A percentile compares a stretch with the other conserved stretches of the same genome.
These are phyloP conservation scores for Pichia norvegensis DNA, from an alignment of 1,139 yeast genomes.

Conservation along the genomic window DNA sequence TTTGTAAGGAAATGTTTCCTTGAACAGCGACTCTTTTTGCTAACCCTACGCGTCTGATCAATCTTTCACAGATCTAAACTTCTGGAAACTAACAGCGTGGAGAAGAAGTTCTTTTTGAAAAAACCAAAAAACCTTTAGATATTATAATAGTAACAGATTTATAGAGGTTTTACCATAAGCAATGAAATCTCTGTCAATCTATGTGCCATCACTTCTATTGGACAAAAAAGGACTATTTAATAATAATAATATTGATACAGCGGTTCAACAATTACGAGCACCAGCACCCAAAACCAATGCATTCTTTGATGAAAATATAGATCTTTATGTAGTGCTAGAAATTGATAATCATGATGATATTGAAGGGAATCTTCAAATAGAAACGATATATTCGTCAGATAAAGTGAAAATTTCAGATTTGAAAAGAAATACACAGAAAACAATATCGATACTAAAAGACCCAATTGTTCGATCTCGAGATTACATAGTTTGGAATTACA, in stretches of 20 bases:
- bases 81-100: too few species aligned
- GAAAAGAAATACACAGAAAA: neutral
- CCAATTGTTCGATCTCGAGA: conserved; percentile 4
- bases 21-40: too few species aligned
- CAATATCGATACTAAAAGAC: neutral
- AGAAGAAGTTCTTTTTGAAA: too few species aligned
- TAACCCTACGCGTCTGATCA: too few species aligned
- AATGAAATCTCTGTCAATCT: neutral
- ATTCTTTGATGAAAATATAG: conserved; percentile 21
- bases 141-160: too few species aligned
- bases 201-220: neutral
- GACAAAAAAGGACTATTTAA: neutral
- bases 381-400: conserved; percentile 8
- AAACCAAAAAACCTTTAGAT: too few species aligned
- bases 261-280: neutral
- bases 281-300: conserved; percentile 9
- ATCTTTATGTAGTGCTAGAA: conserved; percentile 12
- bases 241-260: neutral
- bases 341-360: neutral
- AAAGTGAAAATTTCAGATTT: neutral
- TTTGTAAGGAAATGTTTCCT: too few species aligned
- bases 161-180: too few species aligned
- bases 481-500: conserved; percentile 13
- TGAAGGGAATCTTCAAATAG: conserved; percentile 13
- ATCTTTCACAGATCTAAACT: too few species aligned